These are phyloP conservation scores for Phytophthora rubi DNA, from an alignment of 352 stramenopile species.

Conservation along the genomic window DNA sequence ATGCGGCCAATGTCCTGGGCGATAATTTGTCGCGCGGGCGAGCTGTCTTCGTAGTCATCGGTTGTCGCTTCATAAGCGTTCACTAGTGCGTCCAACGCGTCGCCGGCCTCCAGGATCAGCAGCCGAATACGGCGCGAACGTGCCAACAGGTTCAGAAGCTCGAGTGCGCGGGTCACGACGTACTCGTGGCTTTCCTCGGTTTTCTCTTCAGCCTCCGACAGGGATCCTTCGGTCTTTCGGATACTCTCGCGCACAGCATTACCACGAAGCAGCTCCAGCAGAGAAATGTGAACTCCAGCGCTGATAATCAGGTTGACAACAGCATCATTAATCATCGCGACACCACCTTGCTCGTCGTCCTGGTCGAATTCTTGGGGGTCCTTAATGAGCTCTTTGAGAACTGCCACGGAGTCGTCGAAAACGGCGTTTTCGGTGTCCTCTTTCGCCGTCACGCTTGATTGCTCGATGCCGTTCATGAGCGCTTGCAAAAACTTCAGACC, in stretches of 20 bases:
- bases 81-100: constrained; percentile 61
- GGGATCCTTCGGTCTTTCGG: constrained; percentile 25
- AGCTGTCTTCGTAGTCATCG: constrained; percentile 42
- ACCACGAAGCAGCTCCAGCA: constrained; percentile 66
- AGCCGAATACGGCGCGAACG: constrained; percentile 70
- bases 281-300: constrained; percentile 64
- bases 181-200: constrained; percentile 37
- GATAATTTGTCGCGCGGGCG: constrained; percentile 46
- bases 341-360: constrained; percentile 33
- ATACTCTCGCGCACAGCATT: constrained; percentile 32
- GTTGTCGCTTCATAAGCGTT: constrained; percentile 58
- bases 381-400: constrained; percentile 68
- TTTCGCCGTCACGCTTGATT: constrained; percentile 41
- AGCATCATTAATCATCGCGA: constrained; percentile 61
- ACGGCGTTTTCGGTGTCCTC: constrained; percentile 39
- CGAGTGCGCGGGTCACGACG: constrained; percentile 41
- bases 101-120: constrained; percentile 70
- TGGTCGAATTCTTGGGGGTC: constrained; percentile 32
- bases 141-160: constrained; percentile 60
- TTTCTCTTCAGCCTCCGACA: constrained; percentile 24
- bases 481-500: constrained; percentile 73
- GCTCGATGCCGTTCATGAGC: constrained; percentile 59
- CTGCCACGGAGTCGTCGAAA: constrained; percentile 68
- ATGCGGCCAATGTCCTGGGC: constrained; percentile 58
- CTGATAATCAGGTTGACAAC: constrained; percentile 78